Base-by-base conservation (phyloP, 345 rosid genomes). In the Salix udensis region DNA sequence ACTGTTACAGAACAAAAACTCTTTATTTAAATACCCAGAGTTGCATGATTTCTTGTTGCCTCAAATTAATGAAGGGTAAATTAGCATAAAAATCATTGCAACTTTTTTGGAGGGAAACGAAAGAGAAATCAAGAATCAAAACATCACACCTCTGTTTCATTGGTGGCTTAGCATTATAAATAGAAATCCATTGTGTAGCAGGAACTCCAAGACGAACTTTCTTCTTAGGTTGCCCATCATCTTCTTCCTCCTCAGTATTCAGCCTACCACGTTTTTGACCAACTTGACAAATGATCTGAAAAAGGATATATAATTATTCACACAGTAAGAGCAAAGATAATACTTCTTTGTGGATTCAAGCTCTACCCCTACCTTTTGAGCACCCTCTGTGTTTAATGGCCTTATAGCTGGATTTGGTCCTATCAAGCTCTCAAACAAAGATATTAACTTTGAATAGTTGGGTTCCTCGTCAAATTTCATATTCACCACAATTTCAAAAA, bases 241-340 rank as follows among this genome's bases (percentile, higher is more conserved):
- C 83, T 1, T 81, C 84, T 26, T 81, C 84, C 64, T 77, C 84
- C 53, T 77, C 84, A 28, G 70, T 55, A 65, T 74, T 81, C 75
- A 81, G 11, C 72, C 84, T 77, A 70, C 81, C 84, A 69, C 84
- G 84, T 31, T 81, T 81, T 36, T 81, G 84, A 66, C 72, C 53
- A 31, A 81, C 74, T 66, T 95, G 99, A 76, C 82, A 84, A 64
- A 92, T 87, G 68, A 91, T 90, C 96, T 91, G 86, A 70, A 66
- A 74, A 52, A 40, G 48, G 73, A 69, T 69, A 7, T 71, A 70
- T 67, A 67, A 79, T 77, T 73, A 71, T 65, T 50, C 70, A 44
- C 66, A 31, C 24, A 52, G 19, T 18, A n/a, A 6, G 44, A 23
- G 18, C 24, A 65, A 48, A 61, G 48, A 12, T 26, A 61, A 31